Base-by-base conservation (phyloP, 805 yeast genomes). In the Maudiozyma saulgeensis region DNA sequence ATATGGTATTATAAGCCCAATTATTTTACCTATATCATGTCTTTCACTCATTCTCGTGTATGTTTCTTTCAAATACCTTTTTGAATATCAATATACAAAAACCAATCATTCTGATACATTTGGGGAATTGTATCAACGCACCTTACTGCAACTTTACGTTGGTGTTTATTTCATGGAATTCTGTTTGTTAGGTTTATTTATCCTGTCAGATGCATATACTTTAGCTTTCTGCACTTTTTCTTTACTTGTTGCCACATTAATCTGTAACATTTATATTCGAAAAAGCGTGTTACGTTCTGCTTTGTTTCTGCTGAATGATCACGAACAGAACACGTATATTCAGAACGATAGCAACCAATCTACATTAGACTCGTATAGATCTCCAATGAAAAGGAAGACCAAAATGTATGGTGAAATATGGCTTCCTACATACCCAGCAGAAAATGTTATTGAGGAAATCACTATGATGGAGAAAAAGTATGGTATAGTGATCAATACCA, bases 101-200 rank as follows among this genome's bases (percentile, higher is more conserved):
- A 66, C 62, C 13, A 79, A 80, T 51, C 68, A 68, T 19, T 76
- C 84, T 2, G 91, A 84, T 57, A 80, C 87, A 0, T 68, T 72
- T 57, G 96, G 96, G 0, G 72, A 70, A 50, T 70, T 84, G 43
- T 89, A 86, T 62, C 86, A 93, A 1, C 71, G 72, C 2, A 95
- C 96, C 0, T 65, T 89, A 18, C 73, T 84, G 50, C 96, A 87
- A 50, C 64, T 89, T 42, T 87, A 84, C 58, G 73, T 85, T 0
- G 97, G 97, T 0, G 68, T 89, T 1, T 89, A 89, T 62, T 86
- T 89, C 58, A 71, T 87, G 59, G 95, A 89, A 59, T 70, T 83
- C 37, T 84, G 90, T 53, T 66, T 89, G 57, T 74, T 86, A 41
- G 97, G 96, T 0, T 68, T 87, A 9, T 82, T 87, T 56, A 76